These are phyloP conservation scores for Mariannaea elegans DNA, from an alignment of 2,329 filamentous ascomycete species.

Conservation along the genomic window DNA sequence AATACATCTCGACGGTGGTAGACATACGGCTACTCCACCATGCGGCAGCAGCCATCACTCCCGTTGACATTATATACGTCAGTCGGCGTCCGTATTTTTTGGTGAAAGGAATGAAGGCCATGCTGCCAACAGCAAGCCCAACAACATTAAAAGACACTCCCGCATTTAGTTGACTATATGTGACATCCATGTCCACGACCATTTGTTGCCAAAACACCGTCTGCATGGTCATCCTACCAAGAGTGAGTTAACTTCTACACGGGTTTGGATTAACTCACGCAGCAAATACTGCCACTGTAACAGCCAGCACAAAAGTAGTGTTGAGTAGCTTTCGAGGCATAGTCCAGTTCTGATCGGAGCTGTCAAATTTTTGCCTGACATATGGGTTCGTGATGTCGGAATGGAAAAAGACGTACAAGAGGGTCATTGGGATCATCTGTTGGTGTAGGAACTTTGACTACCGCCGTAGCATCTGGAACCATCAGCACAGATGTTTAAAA, in stretches of 20 bases:
- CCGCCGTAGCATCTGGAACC: too few relatives aligned
- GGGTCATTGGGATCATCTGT: not conserved
- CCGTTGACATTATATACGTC: conserved; percentile 36
- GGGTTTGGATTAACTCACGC: conserved; percentile 17
- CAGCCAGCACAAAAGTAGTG: conserved; percentile 30
- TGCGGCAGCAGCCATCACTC: conserved; percentile 14
- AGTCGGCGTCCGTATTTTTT: conserved; percentile 44
- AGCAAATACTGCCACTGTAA: conserved; percentile 37
- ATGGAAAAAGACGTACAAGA: not conserved
- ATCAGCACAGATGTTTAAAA: too few relatives aligned
- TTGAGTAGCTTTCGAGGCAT: conserved; percentile 35
- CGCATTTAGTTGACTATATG: conserved; percentile 35
- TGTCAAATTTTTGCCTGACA: not conserved
- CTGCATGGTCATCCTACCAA: conserved; percentile 21
- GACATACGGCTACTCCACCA: conserved; percentile 20
- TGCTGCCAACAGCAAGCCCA: conserved; percentile 42
- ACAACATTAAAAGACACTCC: conserved; percentile 38
- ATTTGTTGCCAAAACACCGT: conserved; percentile 43
- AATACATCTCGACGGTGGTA: not conserved
- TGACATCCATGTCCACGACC: conserved; percentile 36
- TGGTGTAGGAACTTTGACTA: not conserved
- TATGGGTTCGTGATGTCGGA: not conserved
- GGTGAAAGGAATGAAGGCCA: conserved; percentile 44
- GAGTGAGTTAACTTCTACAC: too few relatives aligned
- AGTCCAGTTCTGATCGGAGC: not conserved